A percentile compares a stretch with the other conserved stretches of the same genome.
Evolutionary conservation across 352 stramenopile species (phyloP).

Genomic region (Pythium aquatile): DNA sequence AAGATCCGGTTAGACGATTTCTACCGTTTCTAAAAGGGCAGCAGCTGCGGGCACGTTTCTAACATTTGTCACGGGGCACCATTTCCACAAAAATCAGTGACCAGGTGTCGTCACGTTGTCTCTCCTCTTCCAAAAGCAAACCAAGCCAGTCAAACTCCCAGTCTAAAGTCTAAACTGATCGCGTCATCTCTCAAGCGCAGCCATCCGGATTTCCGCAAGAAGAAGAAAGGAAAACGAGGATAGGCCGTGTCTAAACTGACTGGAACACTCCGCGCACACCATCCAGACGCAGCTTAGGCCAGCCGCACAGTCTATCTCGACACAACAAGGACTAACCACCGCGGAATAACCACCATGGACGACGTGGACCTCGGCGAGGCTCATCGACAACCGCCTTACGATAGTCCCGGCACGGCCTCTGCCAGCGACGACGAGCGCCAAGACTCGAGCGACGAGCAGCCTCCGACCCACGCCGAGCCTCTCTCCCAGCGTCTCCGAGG

Average conservation of each 20-base stretch:
- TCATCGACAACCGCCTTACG: not conserved
- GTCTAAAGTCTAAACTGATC: slow-evolving; percentile 1
- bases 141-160: not conserved
- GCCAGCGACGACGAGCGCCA: slow-evolving; percentile 15
- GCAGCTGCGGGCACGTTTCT: not conserved
- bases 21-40: not conserved
- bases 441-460: not conserved
- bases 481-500: slow-evolving; percentile 25
- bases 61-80: not conserved
- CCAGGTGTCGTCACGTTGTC: slow-evolving; percentile 7
- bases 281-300: not conserved
- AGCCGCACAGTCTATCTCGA: not conserved
- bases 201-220: not conserved
- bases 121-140: not conserved
- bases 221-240: slow-evolving; percentile 1
- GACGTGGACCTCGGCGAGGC: slow-evolving; percentile 24
- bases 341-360: slow-evolving; percentile 17
- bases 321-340: too few species aligned
- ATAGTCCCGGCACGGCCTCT: slow-evolving; percentile 11
- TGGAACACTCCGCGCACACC: not conserved
- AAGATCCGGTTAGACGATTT: slow-evolving; percentile 8
- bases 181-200: not conserved
- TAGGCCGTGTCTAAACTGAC: not conserved
- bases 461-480: not conserved
- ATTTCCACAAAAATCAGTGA: slow-evolving; percentile 1